Evolutionary conservation across 2,329 filamentous ascomycete genomes (phyloP), one percentile per base, ranked within the genome.

Genomic region (Gremmenia infestans): DNA sequence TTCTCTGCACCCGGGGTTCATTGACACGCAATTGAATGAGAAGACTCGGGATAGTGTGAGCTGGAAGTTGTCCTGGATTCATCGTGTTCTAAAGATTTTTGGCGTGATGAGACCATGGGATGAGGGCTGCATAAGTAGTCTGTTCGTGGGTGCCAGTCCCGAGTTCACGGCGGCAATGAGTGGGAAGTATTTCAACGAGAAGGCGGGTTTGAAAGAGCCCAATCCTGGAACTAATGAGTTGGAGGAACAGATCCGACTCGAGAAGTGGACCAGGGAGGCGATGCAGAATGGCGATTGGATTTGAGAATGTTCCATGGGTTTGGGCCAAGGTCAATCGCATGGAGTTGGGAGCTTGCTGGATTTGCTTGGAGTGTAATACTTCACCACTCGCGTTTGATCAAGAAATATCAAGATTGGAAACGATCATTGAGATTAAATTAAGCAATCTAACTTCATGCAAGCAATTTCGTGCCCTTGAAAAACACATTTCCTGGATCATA

Each of bases 401-500:
- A 32, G 9, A 8, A 32, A 2, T 32, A 3, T 32, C 8, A 32
- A 9, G 28, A 32, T 32, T 32, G 28, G 28, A 32, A 32, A 7
- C 11, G 28, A 32, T 32, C 9, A 11, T 32, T 9, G 11, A 28
- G 25, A 2, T 8, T 28, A 5, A n/a, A 39, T 39, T 14, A n/a
- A 17, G n/a, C 19, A 12, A 19, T 2, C 8, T 17, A 4, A 40
- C 36, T 19, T 45, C 19, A 45, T 9, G 42, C n/a, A 32, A 62
- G 25, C 40, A 58, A 55, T 19, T 60, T 57, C 2, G 57, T 52
- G 8, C 62, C 61, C 22, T 59, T 63, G 46, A 74, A 69, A 61
- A 79, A 80, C 17, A 77, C 62, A 59, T 76, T 77, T 4, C 56
- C 68, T 2, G 76, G 75, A 60, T 79, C 77, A 56, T 77, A 79